These are phyloP conservation scores for Colletotrichum destructivum DNA, from an alignment of 2,329 filamentous ascomycete species.

Conservation along the genomic window DNA sequence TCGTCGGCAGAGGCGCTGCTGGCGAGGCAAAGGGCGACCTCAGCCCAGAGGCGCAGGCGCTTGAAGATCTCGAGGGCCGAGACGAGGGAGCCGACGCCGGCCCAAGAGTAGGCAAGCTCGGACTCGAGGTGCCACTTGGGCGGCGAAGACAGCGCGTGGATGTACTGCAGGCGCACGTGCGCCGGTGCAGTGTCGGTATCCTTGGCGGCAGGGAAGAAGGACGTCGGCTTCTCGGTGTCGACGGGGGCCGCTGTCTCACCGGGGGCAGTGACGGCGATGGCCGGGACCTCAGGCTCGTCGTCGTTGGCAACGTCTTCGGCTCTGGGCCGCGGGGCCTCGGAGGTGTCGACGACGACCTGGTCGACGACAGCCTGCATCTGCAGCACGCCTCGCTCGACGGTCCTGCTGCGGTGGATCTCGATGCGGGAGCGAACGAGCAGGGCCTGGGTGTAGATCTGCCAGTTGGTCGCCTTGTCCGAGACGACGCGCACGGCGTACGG, in stretches of 20 bases:
- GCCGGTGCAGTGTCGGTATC: slow-evolving; percentile 84
- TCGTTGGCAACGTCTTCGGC: slow-evolving; percentile 40
- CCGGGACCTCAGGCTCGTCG: slow-evolving; percentile 56
- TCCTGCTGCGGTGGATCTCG: slow-evolving; percentile 88
- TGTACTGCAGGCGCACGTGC: slow-evolving; percentile 82
- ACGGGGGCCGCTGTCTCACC: slow-evolving; percentile 45
- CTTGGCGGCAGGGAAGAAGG: slow-evolving; percentile 86
- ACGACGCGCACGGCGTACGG: slow-evolving; percentile 93
- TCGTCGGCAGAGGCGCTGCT: slow-evolving; percentile 70
- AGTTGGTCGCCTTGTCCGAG: slow-evolving; percentile 91
- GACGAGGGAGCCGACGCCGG: slow-evolving; percentile 85
- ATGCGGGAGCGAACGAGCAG: slow-evolving; percentile 91
- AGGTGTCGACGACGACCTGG: slow-evolving; percentile 91
- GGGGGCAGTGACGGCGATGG: slow-evolving; percentile 61
- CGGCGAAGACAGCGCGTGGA: slow-evolving; percentile 87
- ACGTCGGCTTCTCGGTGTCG: slow-evolving; percentile 69
- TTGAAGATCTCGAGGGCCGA: slow-evolving; percentile 98
- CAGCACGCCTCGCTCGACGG: slow-evolving; percentile 88
- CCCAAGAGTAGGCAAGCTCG: slow-evolving; percentile 94
- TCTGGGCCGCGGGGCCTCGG: slow-evolving; percentile 48
- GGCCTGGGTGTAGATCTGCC: slow-evolving; percentile 97
- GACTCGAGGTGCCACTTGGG: slow-evolving; percentile 95
- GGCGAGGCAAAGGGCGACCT: slow-evolving; percentile 92
- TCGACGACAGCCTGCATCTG: slow-evolving; percentile 97
- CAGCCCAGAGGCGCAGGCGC: slow-evolving; percentile 92